Conservation (phyloP, 257 asterid genomes). For the Plantago ovata region DNA sequence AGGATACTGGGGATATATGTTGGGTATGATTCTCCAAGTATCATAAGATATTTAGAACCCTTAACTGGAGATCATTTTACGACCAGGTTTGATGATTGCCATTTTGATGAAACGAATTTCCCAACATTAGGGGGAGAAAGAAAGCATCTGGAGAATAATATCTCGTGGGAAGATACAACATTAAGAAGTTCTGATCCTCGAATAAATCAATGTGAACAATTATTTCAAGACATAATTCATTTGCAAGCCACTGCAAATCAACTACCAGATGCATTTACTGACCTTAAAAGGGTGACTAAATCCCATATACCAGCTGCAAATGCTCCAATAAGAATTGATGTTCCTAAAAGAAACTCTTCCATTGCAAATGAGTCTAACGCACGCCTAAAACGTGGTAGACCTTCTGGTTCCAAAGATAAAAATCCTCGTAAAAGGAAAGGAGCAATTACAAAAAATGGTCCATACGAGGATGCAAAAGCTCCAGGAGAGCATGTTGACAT, state of each 20-base stretch:
- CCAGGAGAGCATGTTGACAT: background rate
- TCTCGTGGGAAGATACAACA: slow-evolving; percentile 1
- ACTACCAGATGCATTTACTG: slow-evolving; percentile 1
- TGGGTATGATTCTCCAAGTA: background rate
- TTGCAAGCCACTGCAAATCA: slow-evolving; percentile 8
- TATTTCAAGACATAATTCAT: slow-evolving; percentile 7
- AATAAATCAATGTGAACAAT: background rate
- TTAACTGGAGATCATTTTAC: background rate
- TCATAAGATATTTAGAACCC: background rate
- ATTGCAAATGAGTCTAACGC: background rate
- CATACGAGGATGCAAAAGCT: background rate
- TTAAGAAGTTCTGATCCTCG: background rate
- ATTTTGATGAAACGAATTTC: background rate
- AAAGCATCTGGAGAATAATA: background rate
- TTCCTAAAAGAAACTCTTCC: background rate
- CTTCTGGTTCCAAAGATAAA: slow-evolving; percentile 5
- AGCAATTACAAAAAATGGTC: background rate
- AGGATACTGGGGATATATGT: slow-evolving; percentile 1
- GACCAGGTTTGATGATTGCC: background rate
- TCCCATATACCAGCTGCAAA: slow-evolving; percentile 2
- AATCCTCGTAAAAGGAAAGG: background rate
- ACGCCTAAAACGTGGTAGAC: background rate
- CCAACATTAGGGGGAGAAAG: background rate
- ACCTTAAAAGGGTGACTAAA: background rate
- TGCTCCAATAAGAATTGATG: background rate